Percentiles rank a stretch among this genome's conserved stretches.
Evolutionary conservation across 306 rosid genomes (phyloP).

Genomic region (Rosa chinensis): DNA sequence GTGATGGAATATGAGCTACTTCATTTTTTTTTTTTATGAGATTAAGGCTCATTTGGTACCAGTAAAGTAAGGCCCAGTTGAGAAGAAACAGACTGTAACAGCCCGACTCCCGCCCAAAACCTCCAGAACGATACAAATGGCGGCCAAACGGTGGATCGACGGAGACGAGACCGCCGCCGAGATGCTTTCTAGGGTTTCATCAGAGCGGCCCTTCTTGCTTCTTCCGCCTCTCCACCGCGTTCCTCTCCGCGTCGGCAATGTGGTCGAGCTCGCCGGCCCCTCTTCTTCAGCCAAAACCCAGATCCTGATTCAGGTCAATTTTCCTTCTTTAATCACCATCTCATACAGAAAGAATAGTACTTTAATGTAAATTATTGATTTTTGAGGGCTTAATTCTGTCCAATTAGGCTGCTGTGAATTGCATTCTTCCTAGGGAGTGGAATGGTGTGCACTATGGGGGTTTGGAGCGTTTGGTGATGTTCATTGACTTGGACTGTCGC

Average conservation of each 20-base stretch:
- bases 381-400: background rate
- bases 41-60: no score
- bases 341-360: no score
- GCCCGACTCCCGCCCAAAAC: constrained; percentile 8
- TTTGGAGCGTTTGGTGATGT: constrained; percentile 54
- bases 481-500: constrained; percentile 78
- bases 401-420: constrained; percentile 55
- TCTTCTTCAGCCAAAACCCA: constrained; percentile 85
- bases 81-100: background rate
- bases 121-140: constrained; percentile 9
- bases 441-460: constrained; percentile 71
- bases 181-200: constrained; percentile 60
- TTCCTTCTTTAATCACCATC: background rate
- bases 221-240: constrained; percentile 78
- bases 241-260: constrained; percentile 79
- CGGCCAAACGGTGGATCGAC: constrained; percentile 48
- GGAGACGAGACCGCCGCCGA: constrained; percentile 60
- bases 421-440: constrained; percentile 78
- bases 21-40: no score
- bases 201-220: constrained; percentile 50
- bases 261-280: constrained; percentile 81
- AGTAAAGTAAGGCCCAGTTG: background rate
- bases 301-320: constrained; percentile 55
- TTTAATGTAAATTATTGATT: background rate
- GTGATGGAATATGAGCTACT: no score